Evolutionary conservation across 176 grass and related monocot genomes (phyloP).

Genomic region (Ananas comosus): DNA sequence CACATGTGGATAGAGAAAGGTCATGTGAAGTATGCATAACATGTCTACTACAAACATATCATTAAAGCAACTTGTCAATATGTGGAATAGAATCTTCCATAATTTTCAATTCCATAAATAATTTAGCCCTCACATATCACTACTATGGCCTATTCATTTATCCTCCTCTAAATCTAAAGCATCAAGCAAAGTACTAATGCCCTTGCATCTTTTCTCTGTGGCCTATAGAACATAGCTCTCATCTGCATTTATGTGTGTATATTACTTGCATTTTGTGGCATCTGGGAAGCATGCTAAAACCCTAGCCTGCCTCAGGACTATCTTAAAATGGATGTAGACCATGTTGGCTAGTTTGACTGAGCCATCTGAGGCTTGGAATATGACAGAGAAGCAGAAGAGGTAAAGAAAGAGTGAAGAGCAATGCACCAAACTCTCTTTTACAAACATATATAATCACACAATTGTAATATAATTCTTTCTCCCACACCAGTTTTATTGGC

Average conservation of each 20-base stretch:
- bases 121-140: neutral
- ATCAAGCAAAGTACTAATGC: neutral
- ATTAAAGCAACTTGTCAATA: constrained; percentile 50
- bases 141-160: constrained; percentile 5
- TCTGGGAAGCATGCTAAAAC: constrained; percentile 29
- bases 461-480: too few relatives aligned
- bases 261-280: constrained; percentile 39
- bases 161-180: constrained; percentile 11
- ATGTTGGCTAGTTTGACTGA: constrained; percentile 18
- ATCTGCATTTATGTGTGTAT: constrained; percentile 16
- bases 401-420: constrained; percentile 7
- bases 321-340: constrained; percentile 26
- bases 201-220: neutral
- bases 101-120: constrained; percentile 56
- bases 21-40: constrained; percentile 73
- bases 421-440: neutral
- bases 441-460: neutral
- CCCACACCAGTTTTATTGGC: too few relatives aligned
- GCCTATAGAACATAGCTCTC: constrained; percentile 5
- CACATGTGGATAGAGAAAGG: constrained; percentile 82
- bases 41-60: constrained; percentile 46
- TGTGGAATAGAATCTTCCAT: constrained; percentile 85
- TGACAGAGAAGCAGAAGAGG: constrained; percentile 9
- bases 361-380: constrained; percentile 14
- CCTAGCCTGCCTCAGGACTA: constrained; percentile 25